phyloP scores from a whole-genome alignment of 2,329 filamentous ascomycete species.

The Pseudogymnoascus sp. region DNA sequence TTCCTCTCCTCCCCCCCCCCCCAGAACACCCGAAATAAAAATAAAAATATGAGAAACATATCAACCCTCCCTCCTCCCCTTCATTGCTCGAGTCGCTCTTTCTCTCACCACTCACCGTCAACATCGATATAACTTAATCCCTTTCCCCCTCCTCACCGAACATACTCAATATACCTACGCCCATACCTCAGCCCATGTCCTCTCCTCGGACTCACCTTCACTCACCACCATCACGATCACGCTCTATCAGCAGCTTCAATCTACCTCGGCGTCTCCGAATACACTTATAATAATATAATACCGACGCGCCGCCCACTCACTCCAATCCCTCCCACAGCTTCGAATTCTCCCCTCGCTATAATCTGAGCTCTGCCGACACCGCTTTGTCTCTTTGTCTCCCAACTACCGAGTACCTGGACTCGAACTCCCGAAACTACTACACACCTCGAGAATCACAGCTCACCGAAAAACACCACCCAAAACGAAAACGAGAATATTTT shows the following conservation, averaged over 20 bases:
- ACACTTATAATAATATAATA: neutral
- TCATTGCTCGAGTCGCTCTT: neutral
- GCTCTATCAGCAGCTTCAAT: neutral
- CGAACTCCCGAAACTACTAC: neutral
- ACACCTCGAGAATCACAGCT: neutral
- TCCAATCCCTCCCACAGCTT: neutral
- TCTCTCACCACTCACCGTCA: neutral
- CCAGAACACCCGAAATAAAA: neutral
- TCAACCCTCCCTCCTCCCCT: neutral
- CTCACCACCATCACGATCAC: neutral
- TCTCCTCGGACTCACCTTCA: neutral
- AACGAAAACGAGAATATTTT: neutral
- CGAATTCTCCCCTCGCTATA: neutral
- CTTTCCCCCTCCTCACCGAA: neutral
- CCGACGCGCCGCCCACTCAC: neutral
- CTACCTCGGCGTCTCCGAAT: neutral
- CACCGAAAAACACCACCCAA: neutral
- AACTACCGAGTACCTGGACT: neutral
- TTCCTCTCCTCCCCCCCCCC: neutral
- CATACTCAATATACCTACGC: neutral
- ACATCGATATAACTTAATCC: neutral
- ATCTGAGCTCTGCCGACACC: neutral
- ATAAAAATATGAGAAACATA: conserved; percentile 3
- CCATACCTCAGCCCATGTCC: neutral
- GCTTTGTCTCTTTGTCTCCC: neutral